Evolutionary conservation across 768 basidiomycete genomes (phyloP), one percentile per base, ranked within the genome.

Genomic region (Phallus indusiatus): DNA sequence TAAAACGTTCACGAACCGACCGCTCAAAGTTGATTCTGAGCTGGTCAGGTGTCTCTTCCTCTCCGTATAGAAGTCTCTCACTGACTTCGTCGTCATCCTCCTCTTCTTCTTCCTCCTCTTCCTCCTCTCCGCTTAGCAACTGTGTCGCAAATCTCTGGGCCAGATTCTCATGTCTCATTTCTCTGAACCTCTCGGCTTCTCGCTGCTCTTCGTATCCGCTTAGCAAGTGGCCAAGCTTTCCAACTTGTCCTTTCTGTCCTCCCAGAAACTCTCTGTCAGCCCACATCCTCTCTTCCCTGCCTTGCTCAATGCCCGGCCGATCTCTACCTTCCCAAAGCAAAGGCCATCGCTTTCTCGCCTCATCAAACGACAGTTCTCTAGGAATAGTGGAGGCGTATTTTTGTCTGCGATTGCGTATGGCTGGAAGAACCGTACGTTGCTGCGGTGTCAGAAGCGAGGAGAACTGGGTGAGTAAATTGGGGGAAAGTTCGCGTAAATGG

Each of bases 131-230:
- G 21, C 21, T 18, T 33, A 24, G 24, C 2, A 78, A 73, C 42
- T 71, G 59, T 68, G 24, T 63, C 67, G 9, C 63, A n/a, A 37
- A 16, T 37, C 16, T 37, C 16, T 37, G 36, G 16, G 36, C 36
- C 16, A 69, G 73, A 53, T 73, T 68, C 47, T 73, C 71, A 46
- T 77, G 74, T 60, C 82, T 75, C 18, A 80, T 61, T 17, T 63
- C 66, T 56, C 84, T 74, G 18, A 81, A 70, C 22, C 83, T 75
- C 65, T 89, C 84, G 0, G 80, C 82, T 67, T 83, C 84, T 60
- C 90, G 76, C 67, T 89, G 89, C 64, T 88, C 89, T 65, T 90
- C 89, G 65, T 88, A 90, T 6, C 76, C 81, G 3, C 80, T 82
- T 9, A 93, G 71, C 9, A 93, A 72, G 5, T 67, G 68, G 1